Base-by-base conservation (phyloP, 2,329 filamentous ascomycete genomes). In the Aschersonia sp. region DNA sequence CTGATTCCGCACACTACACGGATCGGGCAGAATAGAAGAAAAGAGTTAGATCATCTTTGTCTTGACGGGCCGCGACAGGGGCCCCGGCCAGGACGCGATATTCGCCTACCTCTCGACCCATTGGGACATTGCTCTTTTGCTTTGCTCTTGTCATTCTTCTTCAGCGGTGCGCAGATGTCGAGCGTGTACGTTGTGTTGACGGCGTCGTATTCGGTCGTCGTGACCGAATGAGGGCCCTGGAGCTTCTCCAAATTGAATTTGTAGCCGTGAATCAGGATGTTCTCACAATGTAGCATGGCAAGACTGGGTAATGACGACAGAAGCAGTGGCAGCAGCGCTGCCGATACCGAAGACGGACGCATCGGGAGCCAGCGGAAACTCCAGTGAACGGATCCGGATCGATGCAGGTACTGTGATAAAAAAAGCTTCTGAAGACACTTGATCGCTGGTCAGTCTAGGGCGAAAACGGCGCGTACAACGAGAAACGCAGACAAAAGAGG, bases 131-230 rank as follows among this genome's bases (percentile, higher is more conserved):
- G 68, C 39, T 80, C 69, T 5, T 70, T 64, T 54, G 74, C 72
- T 14, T 68, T 65, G 1, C 70, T 67, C 30, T 75, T 75, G 42
- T 76, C 77, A 45, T 71, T 74, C 60, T 76, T 75, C 61, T 77
- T 76, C 53, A 95, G 66, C 6, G 77, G 71, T 46, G 70, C 66
- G 67, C 87, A 94, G 45, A 94, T 71, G 57, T 94, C 84, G 49
- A 94, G 60, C 1, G 85, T 89, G 63, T 87, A 94, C 42, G 86
- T 90, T 30, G 80, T 87, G 63, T 92, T 92, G 49, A 55, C 55
- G 46, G 72, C 71, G 35, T 72, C 64, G 52, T 71, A 68, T 55
- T 70, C 70, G 57, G 68, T 70, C 45, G 77, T 77, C 47, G 86
- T 72, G 39, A 87, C 79, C 0, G 79, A 77, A 60, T 83, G 83